A percentile compares a stretch with the other conserved stretches of the same genome.
Conservation (phyloP, 73 alveolate genomes). For the Uronychia setigera region DNA sequence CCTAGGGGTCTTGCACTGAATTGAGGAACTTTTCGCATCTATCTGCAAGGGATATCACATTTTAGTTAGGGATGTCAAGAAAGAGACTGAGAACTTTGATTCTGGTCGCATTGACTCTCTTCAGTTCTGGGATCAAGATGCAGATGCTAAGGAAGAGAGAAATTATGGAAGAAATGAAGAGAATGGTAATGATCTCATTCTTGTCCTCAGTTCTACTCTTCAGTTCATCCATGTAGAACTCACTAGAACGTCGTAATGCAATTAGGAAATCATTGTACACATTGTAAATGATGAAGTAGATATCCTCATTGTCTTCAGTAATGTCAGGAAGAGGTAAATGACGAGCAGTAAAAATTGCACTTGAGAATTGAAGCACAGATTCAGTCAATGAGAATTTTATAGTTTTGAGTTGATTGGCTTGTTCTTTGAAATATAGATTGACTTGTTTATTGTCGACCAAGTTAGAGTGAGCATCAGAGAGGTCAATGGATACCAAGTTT, state of each 20-base stretch:
- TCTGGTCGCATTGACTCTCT: constrained; percentile 19
- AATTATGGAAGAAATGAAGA: constrained; percentile 20
- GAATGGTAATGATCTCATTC: constrained; percentile 1
- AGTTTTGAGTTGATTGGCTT: constrained; percentile 7
- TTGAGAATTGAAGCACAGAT: constrained; percentile 14
- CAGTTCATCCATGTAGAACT: constrained; percentile 27
- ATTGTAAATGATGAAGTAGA: constrained; percentile 44
- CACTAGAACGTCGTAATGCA: neutral
- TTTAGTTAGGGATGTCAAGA: constrained; percentile 30
- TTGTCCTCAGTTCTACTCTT: constrained; percentile 9
- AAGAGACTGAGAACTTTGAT: constrained; percentile 40
- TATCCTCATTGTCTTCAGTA: constrained; percentile 42
- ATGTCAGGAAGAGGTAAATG: constrained; percentile 7
- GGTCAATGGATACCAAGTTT: neutral
- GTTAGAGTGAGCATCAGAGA: constrained; percentile 12
- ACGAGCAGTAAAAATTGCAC: constrained; percentile 32
- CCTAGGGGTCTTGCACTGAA: constrained; percentile 3
- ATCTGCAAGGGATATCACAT: constrained; percentile 10
- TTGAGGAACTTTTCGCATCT: constrained; percentile 45
- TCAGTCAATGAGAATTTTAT: constrained; percentile 46
- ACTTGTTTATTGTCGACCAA: constrained; percentile 24
- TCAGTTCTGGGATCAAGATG: constrained; percentile 37
- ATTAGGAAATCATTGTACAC: constrained; percentile 19
- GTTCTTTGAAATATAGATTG: constrained; percentile 20
- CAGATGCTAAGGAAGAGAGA: constrained; percentile 1